Conservation (phyloP, 2,329 filamentous ascomycete genomes). For the Pezicula carpinea region DNA sequence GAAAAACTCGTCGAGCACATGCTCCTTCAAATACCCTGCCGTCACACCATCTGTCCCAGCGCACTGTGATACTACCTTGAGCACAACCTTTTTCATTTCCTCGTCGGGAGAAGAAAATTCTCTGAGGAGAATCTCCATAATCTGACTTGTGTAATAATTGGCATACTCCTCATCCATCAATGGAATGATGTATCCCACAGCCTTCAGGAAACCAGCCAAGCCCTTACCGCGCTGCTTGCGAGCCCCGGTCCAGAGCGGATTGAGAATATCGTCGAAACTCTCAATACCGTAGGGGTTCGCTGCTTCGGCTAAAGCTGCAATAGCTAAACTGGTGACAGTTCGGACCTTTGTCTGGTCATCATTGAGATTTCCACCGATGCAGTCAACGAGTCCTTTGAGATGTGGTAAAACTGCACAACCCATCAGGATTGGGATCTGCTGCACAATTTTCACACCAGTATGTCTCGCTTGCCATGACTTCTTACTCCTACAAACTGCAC, state of each 20-base stretch:
- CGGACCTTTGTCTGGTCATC: constrained; percentile 98
- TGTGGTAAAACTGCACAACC: constrained; percentile 94
- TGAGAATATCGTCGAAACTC: constrained; percentile 95
- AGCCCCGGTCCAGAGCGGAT: constrained; percentile 86
- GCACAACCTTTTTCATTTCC: constrained; percentile 99
- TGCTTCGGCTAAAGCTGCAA: constrained; percentile 91
- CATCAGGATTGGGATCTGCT: constrained; percentile 98
- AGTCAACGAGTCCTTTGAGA: constrained; percentile 92
- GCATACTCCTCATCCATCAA: constrained; percentile 99
- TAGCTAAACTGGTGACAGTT: constrained; percentile 91
- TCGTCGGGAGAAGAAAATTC: constrained; percentile 97
- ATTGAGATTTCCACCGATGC: constrained; percentile 91
- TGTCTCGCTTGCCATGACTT: constrained; percentile 99
- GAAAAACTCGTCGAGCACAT: constrained; percentile 94
- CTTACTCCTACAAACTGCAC: constrained; percentile 94
- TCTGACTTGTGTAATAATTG: constrained; percentile 97
- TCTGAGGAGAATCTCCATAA: constrained; percentile 95
- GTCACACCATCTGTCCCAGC: constrained; percentile 93
- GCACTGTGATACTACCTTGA: constrained; percentile 96
- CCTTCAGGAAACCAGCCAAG: constrained; percentile 91
- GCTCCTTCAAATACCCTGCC: constrained; percentile 88
- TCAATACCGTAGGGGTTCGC: constrained; percentile 99
- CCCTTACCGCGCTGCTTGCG: constrained; percentile 93
- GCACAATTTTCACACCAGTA: constrained; percentile 97
- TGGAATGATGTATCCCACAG: constrained; percentile 95